A percentile compares a stretch with the other conserved stretches of the same genome.
Evolutionary conservation across 2,329 filamentous ascomycete species (phyloP).

Genomic region (Claviceps spartinae): DNA sequence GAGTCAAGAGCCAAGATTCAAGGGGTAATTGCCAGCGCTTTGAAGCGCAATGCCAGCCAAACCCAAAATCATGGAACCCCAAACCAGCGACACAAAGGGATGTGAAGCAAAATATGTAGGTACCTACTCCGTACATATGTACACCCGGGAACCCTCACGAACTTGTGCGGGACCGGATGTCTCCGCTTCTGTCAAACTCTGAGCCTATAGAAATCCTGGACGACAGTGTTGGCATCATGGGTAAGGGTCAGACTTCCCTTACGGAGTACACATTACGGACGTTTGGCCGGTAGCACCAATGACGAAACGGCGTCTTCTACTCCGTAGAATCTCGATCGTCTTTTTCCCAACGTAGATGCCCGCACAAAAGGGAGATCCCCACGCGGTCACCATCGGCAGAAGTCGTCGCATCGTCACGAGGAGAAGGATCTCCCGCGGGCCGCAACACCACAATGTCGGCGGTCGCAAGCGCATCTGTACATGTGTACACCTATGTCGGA

Average conservation of each 20-base stretch:
- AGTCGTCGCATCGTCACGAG: neutral
- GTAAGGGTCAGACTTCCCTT: constrained; percentile 1
- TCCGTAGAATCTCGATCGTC: constrained; percentile 10
- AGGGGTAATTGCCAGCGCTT: too few relatives aligned
- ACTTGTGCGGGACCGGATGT: too few relatives aligned
- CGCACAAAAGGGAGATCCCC: constrained; percentile 7
- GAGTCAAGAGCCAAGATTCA: too few relatives aligned
- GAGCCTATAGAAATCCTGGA: too few relatives aligned
- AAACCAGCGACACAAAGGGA: too few relatives aligned
- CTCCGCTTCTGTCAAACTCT: too few relatives aligned
- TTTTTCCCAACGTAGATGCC: constrained; percentile 3
- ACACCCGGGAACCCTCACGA: too few relatives aligned
- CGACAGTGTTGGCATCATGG: neutral
- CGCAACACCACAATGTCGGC: constrained; percentile 1
- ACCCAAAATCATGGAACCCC: too few relatives aligned
- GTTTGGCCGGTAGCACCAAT: neutral
- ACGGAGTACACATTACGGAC: neutral
- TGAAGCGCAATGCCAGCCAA: too few relatives aligned
- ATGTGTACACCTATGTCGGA: neutral
- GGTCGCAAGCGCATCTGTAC: neutral
- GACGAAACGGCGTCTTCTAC: neutral
- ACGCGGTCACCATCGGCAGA: neutral
- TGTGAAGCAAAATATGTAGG: too few relatives aligned
- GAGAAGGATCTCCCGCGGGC: neutral
- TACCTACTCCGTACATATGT: too few relatives aligned